Evolutionary conservation across 192 early-diverging fungal genomes (phyloP).

Genomic region (Rhizoclosmatium globosum): DNA sequence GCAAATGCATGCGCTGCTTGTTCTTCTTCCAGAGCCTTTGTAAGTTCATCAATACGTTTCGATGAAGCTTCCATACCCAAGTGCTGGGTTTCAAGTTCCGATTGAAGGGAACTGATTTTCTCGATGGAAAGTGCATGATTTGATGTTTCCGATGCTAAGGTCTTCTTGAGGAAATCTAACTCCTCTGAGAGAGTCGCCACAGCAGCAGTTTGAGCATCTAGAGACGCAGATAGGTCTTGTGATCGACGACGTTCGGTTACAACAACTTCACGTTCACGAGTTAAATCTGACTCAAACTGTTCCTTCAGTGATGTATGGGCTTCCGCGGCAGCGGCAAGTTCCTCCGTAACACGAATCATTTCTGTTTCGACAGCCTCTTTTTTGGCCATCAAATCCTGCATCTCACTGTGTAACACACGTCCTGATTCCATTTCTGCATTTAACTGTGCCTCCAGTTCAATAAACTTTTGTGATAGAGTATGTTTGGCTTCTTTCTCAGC

Average conservation of each 20-base stretch:
- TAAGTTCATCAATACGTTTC: not conserved
- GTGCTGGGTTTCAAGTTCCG: slow-evolving; percentile 1
- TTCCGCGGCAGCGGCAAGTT: not conserved
- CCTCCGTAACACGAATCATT: not conserved
- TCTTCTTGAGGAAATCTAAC: not conserved
- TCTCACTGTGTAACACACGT: not conserved
- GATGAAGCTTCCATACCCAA: not conserved
- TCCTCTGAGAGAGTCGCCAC: not conserved
- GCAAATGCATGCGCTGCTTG: not conserved
- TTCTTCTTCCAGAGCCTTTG: not conserved
- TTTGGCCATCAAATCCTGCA: not conserved
- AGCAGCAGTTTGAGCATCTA: not conserved
- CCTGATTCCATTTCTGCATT: not conserved
- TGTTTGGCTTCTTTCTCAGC: not conserved
- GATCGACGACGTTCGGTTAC: slow-evolving; percentile 14
- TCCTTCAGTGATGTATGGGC: not conserved
- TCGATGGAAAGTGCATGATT: not conserved
- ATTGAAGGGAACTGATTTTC: not conserved
- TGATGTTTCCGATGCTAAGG: not conserved
- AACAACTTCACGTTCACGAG: slow-evolving; percentile 7
- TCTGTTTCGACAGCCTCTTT: not conserved
- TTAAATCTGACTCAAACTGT: not conserved
- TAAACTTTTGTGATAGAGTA: not conserved
- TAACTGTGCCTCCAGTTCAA: not conserved
- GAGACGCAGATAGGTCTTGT: slow-evolving; percentile 2